A percentile compares a stretch with the other conserved stretches of the same genome.
Evolutionary conservation across 371 early-diverging fungal genomes (phyloP).

Genomic region (Mortierella sp.): DNA sequence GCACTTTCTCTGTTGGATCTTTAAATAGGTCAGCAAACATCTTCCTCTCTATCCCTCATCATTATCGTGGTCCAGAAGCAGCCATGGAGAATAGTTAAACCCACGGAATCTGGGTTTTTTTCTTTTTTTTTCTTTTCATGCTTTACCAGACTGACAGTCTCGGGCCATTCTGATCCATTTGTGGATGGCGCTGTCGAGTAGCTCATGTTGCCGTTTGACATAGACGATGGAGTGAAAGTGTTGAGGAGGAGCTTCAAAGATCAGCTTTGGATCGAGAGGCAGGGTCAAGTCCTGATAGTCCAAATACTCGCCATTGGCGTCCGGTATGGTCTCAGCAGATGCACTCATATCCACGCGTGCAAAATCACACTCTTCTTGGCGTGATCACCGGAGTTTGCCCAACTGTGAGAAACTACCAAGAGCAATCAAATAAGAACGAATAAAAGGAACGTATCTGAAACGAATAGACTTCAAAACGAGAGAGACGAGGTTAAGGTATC

Average conservation of each 20-base stretch:
- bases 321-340: conserved; percentile 6
- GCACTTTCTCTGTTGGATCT: conserved; percentile 18
- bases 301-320: conserved; percentile 24
- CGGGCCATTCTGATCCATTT: conserved; percentile 34
- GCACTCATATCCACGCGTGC: conserved; percentile 18
- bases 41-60: no score
- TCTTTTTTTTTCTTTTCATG: no score
- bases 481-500: conserved; percentile 1
- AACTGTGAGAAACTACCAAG: no score
- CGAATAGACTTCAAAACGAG: no score
- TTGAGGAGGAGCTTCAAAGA: conserved; percentile 51
- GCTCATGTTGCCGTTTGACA: conserved; percentile 51
- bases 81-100: no score
- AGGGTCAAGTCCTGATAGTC: conserved; percentile 50
- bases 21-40: no score
- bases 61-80: neutral
- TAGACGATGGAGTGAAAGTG: conserved; percentile 44
- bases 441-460: no score
- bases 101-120: no score
- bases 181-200: conserved; percentile 40
- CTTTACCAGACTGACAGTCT: conserved; percentile 49
- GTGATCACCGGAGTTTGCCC: no score
- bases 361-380: no score
- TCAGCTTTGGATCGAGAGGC: conserved; percentile 42
- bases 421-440: no score